Percentiles rank a stretch among this genome's conserved stretches.
Evolutionary conservation across 108 stramenopile species (phyloP).

Genomic region (Conticribra weissflogii): DNA sequence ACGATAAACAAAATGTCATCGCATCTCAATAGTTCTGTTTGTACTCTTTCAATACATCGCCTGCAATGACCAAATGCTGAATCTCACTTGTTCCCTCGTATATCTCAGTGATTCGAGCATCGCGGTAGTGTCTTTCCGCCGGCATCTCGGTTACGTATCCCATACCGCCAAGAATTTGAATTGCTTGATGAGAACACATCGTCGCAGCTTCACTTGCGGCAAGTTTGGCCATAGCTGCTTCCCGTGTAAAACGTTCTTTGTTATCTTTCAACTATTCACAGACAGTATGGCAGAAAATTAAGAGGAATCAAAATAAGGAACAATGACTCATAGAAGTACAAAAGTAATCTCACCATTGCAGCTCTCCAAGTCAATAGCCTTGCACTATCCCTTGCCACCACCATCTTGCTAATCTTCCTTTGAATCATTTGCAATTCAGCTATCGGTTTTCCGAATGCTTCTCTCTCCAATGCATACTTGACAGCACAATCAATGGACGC

Average conservation of each 20-base stretch:
- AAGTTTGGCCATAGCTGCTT: slow-evolving; percentile 98
- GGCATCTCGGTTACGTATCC: slow-evolving; percentile 98
- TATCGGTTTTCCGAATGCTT: slow-evolving; percentile 96
- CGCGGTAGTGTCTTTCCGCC: slow-evolving; percentile 95
- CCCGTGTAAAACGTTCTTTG: slow-evolving; percentile 81
- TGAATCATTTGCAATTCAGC: slow-evolving; percentile 93
- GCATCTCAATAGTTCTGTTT: slow-evolving; percentile 56
- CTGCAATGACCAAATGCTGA: slow-evolving; percentile 95
- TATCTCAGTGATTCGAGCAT: slow-evolving; percentile 98
- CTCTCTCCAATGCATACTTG: slow-evolving; percentile 91
- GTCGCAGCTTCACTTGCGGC: slow-evolving; percentile 95
- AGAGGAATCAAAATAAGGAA: background rate
- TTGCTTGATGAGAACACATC: slow-evolving; percentile 94
- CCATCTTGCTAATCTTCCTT: slow-evolving; percentile 90
- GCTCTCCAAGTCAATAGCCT: slow-evolving; percentile 96
- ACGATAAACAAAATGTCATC: too few species aligned
- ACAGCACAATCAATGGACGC: slow-evolving; percentile 95
- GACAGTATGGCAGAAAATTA: background rate
- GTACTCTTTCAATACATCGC: slow-evolving; percentile 94
- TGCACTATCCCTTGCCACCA: slow-evolving; percentile 84
- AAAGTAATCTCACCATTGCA: slow-evolving; percentile 43
- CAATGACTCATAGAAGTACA: background rate
- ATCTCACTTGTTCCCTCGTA: slow-evolving; percentile 97
- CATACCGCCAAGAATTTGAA: slow-evolving; percentile 95
- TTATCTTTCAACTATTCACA: slow-evolving; percentile 75